phyloP scores from a whole-genome alignment of 768 basidiomycete species.

The Leccinum ochraceum region DNA sequence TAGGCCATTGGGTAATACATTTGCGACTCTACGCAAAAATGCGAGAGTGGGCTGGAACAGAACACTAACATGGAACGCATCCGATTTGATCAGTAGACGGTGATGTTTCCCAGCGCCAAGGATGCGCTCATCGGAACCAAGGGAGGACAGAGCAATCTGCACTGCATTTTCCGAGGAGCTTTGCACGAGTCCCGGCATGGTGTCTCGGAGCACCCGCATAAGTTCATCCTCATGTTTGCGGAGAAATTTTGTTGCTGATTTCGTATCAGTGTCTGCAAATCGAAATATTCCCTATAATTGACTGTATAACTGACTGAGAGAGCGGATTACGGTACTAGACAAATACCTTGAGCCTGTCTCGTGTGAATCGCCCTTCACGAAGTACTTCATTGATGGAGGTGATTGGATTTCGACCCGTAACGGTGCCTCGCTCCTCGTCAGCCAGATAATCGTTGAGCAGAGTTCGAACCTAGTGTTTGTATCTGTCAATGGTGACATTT shows the following conservation, averaged over 20 bases:
- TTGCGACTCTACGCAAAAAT: slow-evolving; percentile 74
- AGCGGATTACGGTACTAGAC: neutral
- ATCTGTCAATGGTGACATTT: slow-evolving; percentile 7
- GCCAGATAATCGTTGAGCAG: slow-evolving; percentile 87
- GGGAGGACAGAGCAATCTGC: slow-evolving; percentile 56
- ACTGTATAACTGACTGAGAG: slow-evolving; percentile 3
- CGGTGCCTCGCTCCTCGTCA: slow-evolving; percentile 83
- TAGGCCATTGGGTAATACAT: slow-evolving; percentile 69
- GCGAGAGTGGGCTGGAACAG: slow-evolving; percentile 93
- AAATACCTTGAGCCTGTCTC: slow-evolving; percentile 78
- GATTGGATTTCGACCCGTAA: slow-evolving; percentile 83
- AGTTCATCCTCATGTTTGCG: slow-evolving; percentile 83
- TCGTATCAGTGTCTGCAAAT: slow-evolving; percentile 87
- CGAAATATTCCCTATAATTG: slow-evolving; percentile 75
- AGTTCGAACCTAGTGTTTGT: slow-evolving; percentile 63
- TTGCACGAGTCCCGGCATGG: slow-evolving; percentile 91
- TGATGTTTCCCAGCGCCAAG: slow-evolving; percentile 78
- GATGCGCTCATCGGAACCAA: slow-evolving; percentile 73
- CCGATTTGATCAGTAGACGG: slow-evolving; percentile 80
- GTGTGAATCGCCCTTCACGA: slow-evolving; percentile 73
- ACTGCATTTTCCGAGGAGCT: slow-evolving; percentile 61
- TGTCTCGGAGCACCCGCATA: slow-evolving; percentile 78
- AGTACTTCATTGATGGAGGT: slow-evolving; percentile 93
- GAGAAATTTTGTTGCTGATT: slow-evolving; percentile 64
- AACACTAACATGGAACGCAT: slow-evolving; percentile 92